Percentiles rank a stretch among this genome's conserved stretches.
Evolutionary conservation across 345 rosid species (phyloP).

Genomic region (Pistacia vera): DNA sequence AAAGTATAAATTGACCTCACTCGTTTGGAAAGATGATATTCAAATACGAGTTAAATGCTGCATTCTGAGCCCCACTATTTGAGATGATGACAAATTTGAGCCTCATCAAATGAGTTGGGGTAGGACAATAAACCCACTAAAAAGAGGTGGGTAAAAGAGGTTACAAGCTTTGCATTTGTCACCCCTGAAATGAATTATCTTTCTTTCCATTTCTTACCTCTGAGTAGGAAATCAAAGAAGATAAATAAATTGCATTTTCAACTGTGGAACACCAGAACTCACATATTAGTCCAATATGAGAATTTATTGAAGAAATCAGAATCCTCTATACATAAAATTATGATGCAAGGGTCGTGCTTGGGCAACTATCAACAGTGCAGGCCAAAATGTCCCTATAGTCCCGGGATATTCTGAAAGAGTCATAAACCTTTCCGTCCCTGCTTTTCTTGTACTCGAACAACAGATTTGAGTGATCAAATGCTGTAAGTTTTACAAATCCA

Average conservation of each 20-base stretch:
- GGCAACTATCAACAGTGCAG: conserved; percentile 61
- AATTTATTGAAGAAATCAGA: background rate
- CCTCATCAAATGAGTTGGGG: too few species aligned
- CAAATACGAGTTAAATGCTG: too few species aligned
- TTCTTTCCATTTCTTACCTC: too few species aligned
- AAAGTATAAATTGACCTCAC: too few species aligned
- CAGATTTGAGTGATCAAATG: conserved; percentile 55
- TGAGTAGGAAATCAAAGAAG: background rate
- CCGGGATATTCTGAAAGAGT: conserved; percentile 55
- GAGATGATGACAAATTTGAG: too few species aligned
- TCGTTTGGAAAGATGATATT: too few species aligned
- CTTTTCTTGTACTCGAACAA: conserved; percentile 74
- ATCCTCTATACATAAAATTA: conserved; percentile 13
- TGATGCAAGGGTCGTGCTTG: conserved; percentile 57
- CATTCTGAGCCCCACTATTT: too few species aligned
- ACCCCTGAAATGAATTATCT: too few species aligned
- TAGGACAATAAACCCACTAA: too few species aligned
- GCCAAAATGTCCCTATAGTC: conserved; percentile 58
- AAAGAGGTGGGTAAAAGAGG: too few species aligned
- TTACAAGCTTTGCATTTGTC: too few species aligned
- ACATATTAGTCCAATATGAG: background rate
- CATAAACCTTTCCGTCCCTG: conserved; percentile 67
- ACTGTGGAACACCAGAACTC: background rate
- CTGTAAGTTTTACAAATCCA: conserved; percentile 58
- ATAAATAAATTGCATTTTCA: background rate